Base-by-base conservation (phyloP, 2,329 filamentous ascomycete genomes). In the Xylariaceae sp. region DNA sequence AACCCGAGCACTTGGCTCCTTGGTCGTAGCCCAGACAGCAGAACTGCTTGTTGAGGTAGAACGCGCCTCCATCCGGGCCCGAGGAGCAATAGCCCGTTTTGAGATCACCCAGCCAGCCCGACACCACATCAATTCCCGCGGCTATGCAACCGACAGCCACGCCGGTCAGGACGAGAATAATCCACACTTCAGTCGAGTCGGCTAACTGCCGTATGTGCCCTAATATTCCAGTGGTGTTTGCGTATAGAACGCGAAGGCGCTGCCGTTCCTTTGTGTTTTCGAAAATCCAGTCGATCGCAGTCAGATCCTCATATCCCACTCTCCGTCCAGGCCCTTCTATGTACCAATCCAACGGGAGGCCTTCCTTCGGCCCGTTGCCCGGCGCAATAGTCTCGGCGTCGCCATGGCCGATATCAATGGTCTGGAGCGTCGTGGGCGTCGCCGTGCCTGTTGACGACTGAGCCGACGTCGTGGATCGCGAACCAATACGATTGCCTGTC, bases 281-380 rank as follows among this genome's bases (percentile, higher is more conserved):
- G 65, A 96, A 97, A 68, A 97, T 97, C 94, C 94, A 99, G 75
- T 99, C 94, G 69, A 99, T 99, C 54, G 94, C 92, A 15, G 92
- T 96, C 69, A 96, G 78, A 72, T 99, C 88, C 67, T 96, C 92
- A 74, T 99, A 99, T 51, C 89, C 92, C 36, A 96, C 92, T 66
- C 94, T 84, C 49, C 90, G 83, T 1, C 92, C 92, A 0, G 89
- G 91, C 0, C 90, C 91, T 71, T 96, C 92, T 45, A 87, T 80
- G 68, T 95, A 88, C 92, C 92, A 97, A 70, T 97, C 92, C 43
- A 79, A 69, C 3, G 78, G 71, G 29, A 69, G 66, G 49, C 72
- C 75, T 62, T 82, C 77, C 59, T 83, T 81, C 36, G 68, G 56
- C 8, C 51, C 58, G 16, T 53, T 57, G 37, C 56, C 49, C 10